Evolutionary conservation across 208 protist species (phyloP).

Genomic region (Leptomonas pyrrhocoris): DNA sequence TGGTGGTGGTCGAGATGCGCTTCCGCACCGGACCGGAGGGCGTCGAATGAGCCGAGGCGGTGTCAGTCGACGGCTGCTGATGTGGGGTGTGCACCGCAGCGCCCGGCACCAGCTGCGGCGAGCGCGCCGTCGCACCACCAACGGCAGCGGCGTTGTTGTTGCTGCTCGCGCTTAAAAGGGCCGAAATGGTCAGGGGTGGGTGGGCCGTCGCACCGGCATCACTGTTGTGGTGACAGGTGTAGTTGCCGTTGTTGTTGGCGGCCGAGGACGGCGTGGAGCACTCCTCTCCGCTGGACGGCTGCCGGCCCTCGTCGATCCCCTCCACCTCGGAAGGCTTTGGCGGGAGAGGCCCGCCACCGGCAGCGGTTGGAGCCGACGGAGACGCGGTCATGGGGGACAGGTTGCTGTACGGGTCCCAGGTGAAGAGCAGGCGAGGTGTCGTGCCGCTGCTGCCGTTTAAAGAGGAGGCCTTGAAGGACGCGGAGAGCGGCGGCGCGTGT

Average conservation of each 20-base stretch:
- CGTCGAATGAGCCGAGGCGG: slow-evolving; percentile 27
- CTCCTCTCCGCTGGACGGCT: slow-evolving; percentile 22
- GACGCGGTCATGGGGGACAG: background rate
- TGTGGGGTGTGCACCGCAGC: slow-evolving; percentile 12
- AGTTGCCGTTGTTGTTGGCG: slow-evolving; percentile 3
- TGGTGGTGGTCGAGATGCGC: slow-evolving; percentile 32
- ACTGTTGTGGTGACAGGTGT: background rate
- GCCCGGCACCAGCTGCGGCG: slow-evolving; percentile 15
- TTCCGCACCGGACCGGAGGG: slow-evolving; percentile 32
- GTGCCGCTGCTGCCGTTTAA: slow-evolving; percentile 8
- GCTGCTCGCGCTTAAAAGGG: slow-evolving; percentile 3
- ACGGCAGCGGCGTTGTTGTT: background rate
- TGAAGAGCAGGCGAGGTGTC: slow-evolving; percentile 32
- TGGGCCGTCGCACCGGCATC: slow-evolving; percentile 1
- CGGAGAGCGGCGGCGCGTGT: slow-evolving; percentile 6
- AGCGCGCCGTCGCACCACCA: background rate
- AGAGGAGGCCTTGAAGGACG: slow-evolving; percentile 12
- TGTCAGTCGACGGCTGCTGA: background rate
- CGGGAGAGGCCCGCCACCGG: background rate
- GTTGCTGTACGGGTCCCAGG: slow-evolving; percentile 34
- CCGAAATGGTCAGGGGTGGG: slow-evolving; percentile 25
- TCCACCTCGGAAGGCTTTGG: slow-evolving; percentile 10
- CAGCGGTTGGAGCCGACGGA: no score
- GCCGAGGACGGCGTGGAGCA: slow-evolving; percentile 27
- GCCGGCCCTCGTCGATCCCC: background rate